phyloP scores from a whole-genome alignment of 495 filamentous ascomycete species.

The Barbatosphaeria neglecta region DNA sequence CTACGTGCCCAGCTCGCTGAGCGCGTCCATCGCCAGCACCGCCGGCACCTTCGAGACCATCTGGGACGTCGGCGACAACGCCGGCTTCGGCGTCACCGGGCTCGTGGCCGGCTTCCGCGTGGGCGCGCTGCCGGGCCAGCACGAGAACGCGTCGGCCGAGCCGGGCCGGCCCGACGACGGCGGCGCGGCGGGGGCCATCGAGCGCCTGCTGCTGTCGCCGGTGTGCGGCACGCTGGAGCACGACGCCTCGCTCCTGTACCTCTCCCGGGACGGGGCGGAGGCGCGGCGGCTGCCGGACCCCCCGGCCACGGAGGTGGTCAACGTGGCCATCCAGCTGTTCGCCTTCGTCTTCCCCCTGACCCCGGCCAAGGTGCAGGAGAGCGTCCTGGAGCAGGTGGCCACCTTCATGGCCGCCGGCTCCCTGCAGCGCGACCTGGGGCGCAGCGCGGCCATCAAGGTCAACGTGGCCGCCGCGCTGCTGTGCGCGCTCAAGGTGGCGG shows the following conservation, averaged over 20 bases:
- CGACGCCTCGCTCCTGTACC: conserved; percentile 75
- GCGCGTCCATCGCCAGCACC: conserved; percentile 86
- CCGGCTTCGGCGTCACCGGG: conserved; percentile 83
- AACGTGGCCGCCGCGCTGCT: conserved; percentile 80
- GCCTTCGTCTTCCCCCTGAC: conserved; percentile 82
- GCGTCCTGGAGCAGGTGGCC: conserved; percentile 83
- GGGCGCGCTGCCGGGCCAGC: conserved; percentile 57
- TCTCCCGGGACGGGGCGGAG: conserved; percentile 29
- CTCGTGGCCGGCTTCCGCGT: conserved; percentile 68
- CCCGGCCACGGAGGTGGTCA: conserved; percentile 83
- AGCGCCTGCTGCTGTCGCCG: conserved; percentile 58
- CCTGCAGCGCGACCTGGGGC: conserved; percentile 74
- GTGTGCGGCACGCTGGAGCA: conserved; percentile 78
- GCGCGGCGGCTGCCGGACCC: conserved; percentile 54
- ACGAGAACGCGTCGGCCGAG: conserved; percentile 42
- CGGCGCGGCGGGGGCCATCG: conserved; percentile 57
- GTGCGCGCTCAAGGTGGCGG: conserved; percentile 68
- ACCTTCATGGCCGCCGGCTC: conserved; percentile 69
- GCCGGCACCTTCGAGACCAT: conserved; percentile 80
- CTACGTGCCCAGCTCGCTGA: conserved; percentile 70
- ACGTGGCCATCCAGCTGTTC: conserved; percentile 85
- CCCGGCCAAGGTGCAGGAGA: conserved; percentile 83
- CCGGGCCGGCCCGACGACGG: conserved; percentile 50
- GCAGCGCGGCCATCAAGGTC: conserved; percentile 80
- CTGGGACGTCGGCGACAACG: conserved; percentile 93